Conservation (phyloP, 2,329 filamentous ascomycete species). For the Colletotrichum trifolii region DNA sequence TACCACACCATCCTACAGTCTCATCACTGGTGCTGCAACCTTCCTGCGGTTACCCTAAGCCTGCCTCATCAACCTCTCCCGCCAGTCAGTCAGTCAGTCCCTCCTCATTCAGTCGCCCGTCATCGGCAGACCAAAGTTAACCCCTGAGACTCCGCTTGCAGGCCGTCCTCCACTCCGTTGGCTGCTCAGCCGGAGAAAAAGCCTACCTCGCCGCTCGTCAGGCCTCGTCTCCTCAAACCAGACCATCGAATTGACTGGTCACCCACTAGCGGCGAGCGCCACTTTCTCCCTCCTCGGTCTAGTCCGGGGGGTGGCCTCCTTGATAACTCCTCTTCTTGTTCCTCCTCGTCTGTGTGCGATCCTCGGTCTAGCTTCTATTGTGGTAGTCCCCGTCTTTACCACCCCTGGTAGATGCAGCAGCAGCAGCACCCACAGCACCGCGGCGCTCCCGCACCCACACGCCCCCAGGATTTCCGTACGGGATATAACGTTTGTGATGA, state of each 20-base stretch:
- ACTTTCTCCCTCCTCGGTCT: constrained; percentile 31
- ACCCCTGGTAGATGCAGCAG: constrained; percentile 20
- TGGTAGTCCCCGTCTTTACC: constrained; percentile 1
- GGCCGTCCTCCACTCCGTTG: constrained; percentile 30
- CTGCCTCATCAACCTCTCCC: constrained; percentile 19
- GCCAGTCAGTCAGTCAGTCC: not conserved
- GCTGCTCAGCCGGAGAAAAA: constrained; percentile 25
- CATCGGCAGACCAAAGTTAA: constrained; percentile 2
- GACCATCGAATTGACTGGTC: constrained; percentile 5
- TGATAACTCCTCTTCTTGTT: not conserved
- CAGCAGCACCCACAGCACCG: not conserved
- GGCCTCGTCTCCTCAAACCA: not conserved
- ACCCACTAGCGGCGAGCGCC: constrained; percentile 32
- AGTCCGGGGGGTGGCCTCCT: constrained; percentile 8
- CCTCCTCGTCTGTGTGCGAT: constrained; percentile 18
- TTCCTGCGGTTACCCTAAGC: not conserved
- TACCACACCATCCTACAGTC: constrained; percentile 1
- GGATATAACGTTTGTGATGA: constrained; percentile 35
- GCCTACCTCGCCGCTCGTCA: constrained; percentile 1
- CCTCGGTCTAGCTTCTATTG: constrained; percentile 24
- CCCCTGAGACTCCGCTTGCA: constrained; percentile 14
- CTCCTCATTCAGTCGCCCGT: constrained; percentile 10
- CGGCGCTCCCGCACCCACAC: constrained; percentile 6
- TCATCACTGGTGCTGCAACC: constrained; percentile 8
- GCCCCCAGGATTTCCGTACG: constrained; percentile 23